These are phyloP conservation scores for Penicillium bovifimosum DNA, from an alignment of 495 filamentous ascomycete species.

Conservation along the genomic window DNA sequence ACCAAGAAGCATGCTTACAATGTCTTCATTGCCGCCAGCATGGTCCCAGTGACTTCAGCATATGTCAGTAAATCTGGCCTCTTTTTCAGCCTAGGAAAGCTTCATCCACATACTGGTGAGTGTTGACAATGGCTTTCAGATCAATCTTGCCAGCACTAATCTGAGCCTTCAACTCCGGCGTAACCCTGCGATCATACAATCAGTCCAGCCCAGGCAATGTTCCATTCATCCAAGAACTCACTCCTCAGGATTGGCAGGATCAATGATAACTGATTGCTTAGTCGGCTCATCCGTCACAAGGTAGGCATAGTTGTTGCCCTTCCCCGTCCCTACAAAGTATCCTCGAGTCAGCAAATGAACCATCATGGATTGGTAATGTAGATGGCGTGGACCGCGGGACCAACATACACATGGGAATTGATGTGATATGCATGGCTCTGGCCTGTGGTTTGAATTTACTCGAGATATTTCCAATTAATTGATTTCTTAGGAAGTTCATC, in stretches of 20 bases:
- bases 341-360: constrained; percentile 1
- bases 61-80: constrained; percentile 1
- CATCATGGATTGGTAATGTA: neutral
- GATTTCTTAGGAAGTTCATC: constrained; percentile 29
- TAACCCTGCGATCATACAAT: constrained; percentile 53
- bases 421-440: constrained; percentile 84
- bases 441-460: constrained; percentile 8
- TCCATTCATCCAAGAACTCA: constrained; percentile 37
- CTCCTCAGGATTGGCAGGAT: constrained; percentile 91
- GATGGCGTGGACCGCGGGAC: neutral
- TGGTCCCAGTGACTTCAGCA: constrained; percentile 81
- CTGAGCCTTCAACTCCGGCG: constrained; percentile 69
- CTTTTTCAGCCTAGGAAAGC: neutral
- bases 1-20: constrained; percentile 44
- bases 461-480: constrained; percentile 8
- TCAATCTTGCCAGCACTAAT: constrained; percentile 69
- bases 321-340: constrained; percentile 68
- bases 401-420: constrained; percentile 94
- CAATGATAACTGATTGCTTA: constrained; percentile 90
- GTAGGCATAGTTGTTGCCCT: constrained; percentile 93
- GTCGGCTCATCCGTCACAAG: constrained; percentile 87
- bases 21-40: constrained; percentile 80
- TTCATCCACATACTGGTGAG: constrained; percentile 73
- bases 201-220: neutral
- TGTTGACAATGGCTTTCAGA: constrained; percentile 86